Percentiles rank a stretch among this genome's conserved stretches.
Conservation (phyloP, 164 flowering plant genomes). For the Cinnamomum chago region DNA sequence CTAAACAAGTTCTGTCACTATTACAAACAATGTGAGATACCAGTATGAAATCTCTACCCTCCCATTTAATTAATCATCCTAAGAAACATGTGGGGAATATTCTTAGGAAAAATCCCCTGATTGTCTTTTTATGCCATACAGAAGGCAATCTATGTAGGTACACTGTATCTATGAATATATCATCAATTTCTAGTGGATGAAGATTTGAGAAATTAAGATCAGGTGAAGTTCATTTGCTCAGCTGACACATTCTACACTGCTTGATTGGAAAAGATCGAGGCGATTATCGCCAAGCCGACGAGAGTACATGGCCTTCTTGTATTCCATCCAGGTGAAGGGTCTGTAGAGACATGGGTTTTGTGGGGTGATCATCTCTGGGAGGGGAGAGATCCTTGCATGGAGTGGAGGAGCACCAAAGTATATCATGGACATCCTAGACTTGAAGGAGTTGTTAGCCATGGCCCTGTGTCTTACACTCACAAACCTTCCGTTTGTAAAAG, state of each 20-base stretch:
- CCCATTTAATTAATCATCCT: background rate
- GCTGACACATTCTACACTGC: background rate
- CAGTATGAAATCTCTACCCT: no score
- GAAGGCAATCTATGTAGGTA: background rate
- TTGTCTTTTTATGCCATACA: background rate
- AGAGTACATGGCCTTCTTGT: slow-evolving; percentile 57
- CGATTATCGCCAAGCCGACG: slow-evolving; percentile 45
- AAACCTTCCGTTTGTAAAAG: slow-evolving; percentile 71
- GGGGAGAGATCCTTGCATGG: slow-evolving; percentile 42
- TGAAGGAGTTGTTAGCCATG: slow-evolving; percentile 39
- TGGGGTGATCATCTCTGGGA: slow-evolving; percentile 41
- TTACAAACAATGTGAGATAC: no score
- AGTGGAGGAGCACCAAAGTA: slow-evolving; percentile 74
- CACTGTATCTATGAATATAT: background rate
- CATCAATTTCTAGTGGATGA: background rate
- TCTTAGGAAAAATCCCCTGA: background rate
- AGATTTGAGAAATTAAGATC: background rate
- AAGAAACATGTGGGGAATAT: no score
- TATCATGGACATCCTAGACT: slow-evolving; percentile 59
- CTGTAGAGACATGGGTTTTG: slow-evolving; percentile 39
- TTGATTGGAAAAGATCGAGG: slow-evolving; percentile 44
- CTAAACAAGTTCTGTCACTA: no score
- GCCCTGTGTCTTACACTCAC: slow-evolving; percentile 77
- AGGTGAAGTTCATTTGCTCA: background rate
- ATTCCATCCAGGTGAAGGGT: slow-evolving; percentile 75